These are phyloP conservation scores for Didymella sp. DNA, from an alignment of 2,329 filamentous ascomycete species.

Conservation along the genomic window DNA sequence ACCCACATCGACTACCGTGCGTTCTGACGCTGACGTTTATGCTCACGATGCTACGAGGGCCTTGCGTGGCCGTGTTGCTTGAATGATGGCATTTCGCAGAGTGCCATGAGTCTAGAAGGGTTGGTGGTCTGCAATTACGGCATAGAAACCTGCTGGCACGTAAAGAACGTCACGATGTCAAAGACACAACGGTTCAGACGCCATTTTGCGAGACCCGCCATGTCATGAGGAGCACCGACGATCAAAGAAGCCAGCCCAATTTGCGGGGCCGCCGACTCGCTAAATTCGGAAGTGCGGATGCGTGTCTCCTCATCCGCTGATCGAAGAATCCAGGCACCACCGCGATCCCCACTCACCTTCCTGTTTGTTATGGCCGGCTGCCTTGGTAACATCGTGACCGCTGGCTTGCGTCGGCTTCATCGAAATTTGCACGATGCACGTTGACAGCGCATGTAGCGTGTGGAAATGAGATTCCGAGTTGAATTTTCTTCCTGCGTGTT, in stretches of 20 bases:
- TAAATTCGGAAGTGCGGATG: conserved; percentile 25
- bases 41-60: conserved; percentile 6
- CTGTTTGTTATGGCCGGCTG: conserved; percentile 28
- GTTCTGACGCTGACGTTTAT: conserved; percentile 8
- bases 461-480: background rate
- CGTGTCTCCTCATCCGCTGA: background rate
- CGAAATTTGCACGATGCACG: conserved; percentile 3
- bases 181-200: conserved; percentile 24
- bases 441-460: conserved; percentile 16
- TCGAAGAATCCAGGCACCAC: conserved; percentile 23
- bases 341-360: conserved; percentile 25
- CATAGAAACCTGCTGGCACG: conserved; percentile 19
- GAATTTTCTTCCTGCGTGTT: background rate
- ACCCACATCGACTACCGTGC: conserved; percentile 24
- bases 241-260: conserved; percentile 30
- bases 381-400: conserved; percentile 9
- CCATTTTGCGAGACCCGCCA: conserved; percentile 26
- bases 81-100: conserved; percentile 34
- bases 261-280: conserved; percentile 28
- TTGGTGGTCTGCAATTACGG: conserved; percentile 31
- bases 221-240: conserved; percentile 37
- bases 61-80: conserved; percentile 6
- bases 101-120: conserved; percentile 14
- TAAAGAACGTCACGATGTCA: conserved; percentile 39
- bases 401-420: conserved; percentile 18